Conservation (phyloP, 495 filamentous ascomycete species). For the Podospora sp. region DNA sequence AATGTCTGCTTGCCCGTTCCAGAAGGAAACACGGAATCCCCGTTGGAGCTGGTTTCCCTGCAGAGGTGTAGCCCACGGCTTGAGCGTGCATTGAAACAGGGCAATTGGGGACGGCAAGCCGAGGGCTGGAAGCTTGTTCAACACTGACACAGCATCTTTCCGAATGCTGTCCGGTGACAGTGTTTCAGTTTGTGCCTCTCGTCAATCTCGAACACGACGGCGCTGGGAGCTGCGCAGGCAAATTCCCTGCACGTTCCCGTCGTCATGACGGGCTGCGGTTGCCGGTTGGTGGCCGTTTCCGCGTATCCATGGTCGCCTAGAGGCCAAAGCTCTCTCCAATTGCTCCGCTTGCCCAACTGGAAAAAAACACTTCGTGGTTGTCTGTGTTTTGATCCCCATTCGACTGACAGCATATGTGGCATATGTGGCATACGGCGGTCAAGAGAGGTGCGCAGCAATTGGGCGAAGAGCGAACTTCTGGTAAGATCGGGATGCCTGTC, state of each 20-base stretch:
- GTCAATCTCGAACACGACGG: conserved; percentile 17
- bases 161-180: neutral
- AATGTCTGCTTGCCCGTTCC: neutral
- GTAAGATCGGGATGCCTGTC: no score
- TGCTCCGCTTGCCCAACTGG: no score
- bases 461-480: no score
- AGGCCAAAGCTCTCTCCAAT: no score
- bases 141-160: neutral
- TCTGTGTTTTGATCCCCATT: no score
- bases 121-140: conserved; percentile 5
- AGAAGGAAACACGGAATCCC: neutral
- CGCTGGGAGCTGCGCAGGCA: conserved; percentile 11
- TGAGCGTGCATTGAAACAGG: neutral
- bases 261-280: neutral
- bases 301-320: no score
- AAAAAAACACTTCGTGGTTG: no score
- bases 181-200: conserved; percentile 17
- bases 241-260: neutral
- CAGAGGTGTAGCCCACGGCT: neutral
- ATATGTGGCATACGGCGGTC: no score
- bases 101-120: neutral
- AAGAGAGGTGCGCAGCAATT: no score
- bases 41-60: neutral
- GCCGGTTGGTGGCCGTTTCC: neutral
- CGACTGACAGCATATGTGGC: no score